Evolutionary conservation across 2,329 filamentous ascomycete species (phyloP), one percentile per base, ranked within the genome.

Genomic region (Claviceps fusiformis): DNA sequence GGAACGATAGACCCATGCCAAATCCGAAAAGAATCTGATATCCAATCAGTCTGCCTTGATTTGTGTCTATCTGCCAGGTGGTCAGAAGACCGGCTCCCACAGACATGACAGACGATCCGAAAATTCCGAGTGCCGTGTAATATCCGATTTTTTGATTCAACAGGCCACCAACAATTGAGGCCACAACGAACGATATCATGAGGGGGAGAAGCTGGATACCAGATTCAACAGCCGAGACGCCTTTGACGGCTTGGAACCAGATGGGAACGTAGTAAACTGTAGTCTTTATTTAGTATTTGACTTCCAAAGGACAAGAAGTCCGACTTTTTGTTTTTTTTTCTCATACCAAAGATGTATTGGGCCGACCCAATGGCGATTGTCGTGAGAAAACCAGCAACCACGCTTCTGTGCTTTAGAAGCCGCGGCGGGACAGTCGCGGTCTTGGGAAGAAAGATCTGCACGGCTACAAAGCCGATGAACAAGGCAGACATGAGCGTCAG

Each of bases 11-110:
- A 3, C 82, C 82, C 4, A 83, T 63, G 1, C 81, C 81, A 51
- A 81, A 75, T 19, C 82, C 82, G 7, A 76, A 70, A 24, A 85
- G 63, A 55, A 81, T 78, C 61, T 84, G 79, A 61, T 72, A 84
- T 13, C 71, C 78, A 55, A 83, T 80, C 81, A 81, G 85, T 57
- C 77, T 72, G 2, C 70, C 65, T 1, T 74, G 72, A 3, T 68
- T 66, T 15, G 76, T 77, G 52, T 65, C 59, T 1, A 75, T 73
- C 17, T 64, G 68, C 37, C 83, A 74, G 0, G 79, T 84, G 54
- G 73, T 81, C 60, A 85, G 69, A 13, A 85, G 72, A 2, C 81
- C 82, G 52, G 76, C 69, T 27, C 79, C 80, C 9, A 79, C 59
- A 7, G 76, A 68, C 70, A 75, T 74, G 59, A 79, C 65, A 57